Conservation (phyloP, 805 yeast species). For the Wickerhamomyces ciferrii region DNA sequence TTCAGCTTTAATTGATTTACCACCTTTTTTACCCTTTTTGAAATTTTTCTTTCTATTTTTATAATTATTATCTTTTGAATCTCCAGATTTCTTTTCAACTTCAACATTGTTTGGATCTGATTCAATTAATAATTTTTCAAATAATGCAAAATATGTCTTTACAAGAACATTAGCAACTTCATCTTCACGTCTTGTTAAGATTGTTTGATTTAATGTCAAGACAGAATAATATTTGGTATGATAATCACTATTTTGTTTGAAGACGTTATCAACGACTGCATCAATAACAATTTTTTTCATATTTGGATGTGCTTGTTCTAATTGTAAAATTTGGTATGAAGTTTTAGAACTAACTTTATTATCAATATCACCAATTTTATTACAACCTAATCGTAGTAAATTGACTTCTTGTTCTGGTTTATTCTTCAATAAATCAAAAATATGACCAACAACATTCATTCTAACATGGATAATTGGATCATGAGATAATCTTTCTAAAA, state of each 20-base stretch:
- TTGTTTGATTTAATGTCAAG: slow-evolving; percentile 88
- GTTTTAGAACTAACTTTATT: slow-evolving; percentile 87
- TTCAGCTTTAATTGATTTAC: slow-evolving; percentile 63
- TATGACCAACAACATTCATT: slow-evolving; percentile 66
- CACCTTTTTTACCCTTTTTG: slow-evolving; percentile 86
- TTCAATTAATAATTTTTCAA: slow-evolving; percentile 75
- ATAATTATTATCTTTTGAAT: slow-evolving; percentile 40
- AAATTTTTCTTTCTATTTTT: slow-evolving; percentile 67
- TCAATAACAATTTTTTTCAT: slow-evolving; percentile 83
- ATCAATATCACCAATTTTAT: slow-evolving; percentile 90
- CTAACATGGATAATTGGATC: slow-evolving; percentile 90
- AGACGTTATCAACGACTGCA: slow-evolving; percentile 73
- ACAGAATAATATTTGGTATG: slow-evolving; percentile 87
- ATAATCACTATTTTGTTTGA: slow-evolving; percentile 72
- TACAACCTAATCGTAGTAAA: slow-evolving; percentile 80
- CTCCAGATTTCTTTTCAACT: slow-evolving; percentile 30
- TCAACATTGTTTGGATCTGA: slow-evolving; percentile 46
- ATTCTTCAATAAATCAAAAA: slow-evolving; percentile 72
- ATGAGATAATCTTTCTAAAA: slow-evolving; percentile 76
- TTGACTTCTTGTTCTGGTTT: slow-evolving; percentile 98
- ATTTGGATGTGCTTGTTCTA: slow-evolving; percentile 91
- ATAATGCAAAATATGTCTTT: slow-evolving; percentile 78
- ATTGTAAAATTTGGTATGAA: slow-evolving; percentile 70
- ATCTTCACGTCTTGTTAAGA: slow-evolving; percentile 70
- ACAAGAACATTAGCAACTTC: slow-evolving; percentile 80